Evolutionary conservation across 306 rosid genomes (phyloP).

Genomic region (Carpinus fangiana): DNA sequence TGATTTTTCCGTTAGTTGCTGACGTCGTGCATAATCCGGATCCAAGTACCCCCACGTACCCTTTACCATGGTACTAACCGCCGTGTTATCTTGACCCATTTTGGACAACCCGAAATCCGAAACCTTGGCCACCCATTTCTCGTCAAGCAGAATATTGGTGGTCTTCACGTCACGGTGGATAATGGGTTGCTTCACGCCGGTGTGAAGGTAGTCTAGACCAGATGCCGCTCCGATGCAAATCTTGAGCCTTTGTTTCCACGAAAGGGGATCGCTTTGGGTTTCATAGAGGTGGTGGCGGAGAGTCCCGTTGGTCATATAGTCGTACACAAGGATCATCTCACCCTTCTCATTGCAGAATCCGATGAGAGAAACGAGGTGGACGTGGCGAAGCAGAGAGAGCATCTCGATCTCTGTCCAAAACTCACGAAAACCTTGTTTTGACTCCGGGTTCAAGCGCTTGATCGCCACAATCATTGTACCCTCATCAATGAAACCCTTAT

Average conservation of each 20-base stretch:
- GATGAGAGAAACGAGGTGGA: conserved; percentile 30
- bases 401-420: conserved; percentile 51
- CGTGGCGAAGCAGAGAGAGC: conserved; percentile 47
- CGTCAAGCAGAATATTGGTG: conserved; percentile 24
- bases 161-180: conserved; percentile 36
- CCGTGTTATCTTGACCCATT: conserved; percentile 6
- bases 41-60: conserved; percentile 34
- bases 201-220: conserved; percentile 30
- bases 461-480: neutral
- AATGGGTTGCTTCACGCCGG: neutral
- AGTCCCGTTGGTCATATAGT: conserved; percentile 31
- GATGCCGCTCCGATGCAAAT: conserved; percentile 5
- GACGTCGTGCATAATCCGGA: conserved; percentile 7
- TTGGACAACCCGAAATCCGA: conserved; percentile 33
- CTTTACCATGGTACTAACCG: conserved; percentile 25
- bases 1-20: conserved; percentile 8
- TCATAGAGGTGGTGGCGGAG: conserved; percentile 27
- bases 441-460: conserved; percentile 32
- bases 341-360: conserved; percentile 35
- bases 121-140: conserved; percentile 33
- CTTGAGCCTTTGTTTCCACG: conserved; percentile 25
- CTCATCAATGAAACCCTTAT: conserved; percentile 5
- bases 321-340: conserved; percentile 46
- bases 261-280: neutral
- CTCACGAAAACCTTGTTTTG: conserved; percentile 39